Base-by-base conservation (phyloP, 1,139 yeast species). In the Eremothecium sinecaudum region DNA sequence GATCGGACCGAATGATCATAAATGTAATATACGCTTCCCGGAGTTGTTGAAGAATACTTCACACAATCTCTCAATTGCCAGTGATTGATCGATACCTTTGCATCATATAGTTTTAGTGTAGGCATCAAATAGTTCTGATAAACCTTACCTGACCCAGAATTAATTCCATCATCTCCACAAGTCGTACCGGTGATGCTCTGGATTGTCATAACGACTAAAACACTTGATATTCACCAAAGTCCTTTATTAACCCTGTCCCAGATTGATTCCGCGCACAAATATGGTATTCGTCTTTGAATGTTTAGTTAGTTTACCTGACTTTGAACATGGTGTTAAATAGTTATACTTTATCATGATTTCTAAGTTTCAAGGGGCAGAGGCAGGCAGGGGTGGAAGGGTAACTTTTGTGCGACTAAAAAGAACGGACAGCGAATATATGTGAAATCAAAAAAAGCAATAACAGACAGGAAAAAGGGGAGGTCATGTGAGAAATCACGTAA, bases 61-160 rank as follows among this genome's bases (percentile, higher is more conserved):
- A 84, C 63, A 48, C 86, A 66, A 51, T 86, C 93, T 32, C 94
- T 66, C 27, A 86, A 63, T 55, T 86, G 96, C 94, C 95, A 86
- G 62, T 86, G 96, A 42, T 77, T 75, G 28, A 51, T 55, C 4
- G 59, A 48, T 4, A 58, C 53, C 31, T 48, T 48, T 1, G 56
- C 50, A 42, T 53, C 59, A 31, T 45, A 53, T 13, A 56, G 35
- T 36, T 51, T 55, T 33, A 56, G 37, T 11, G 52, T 50, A 2
- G 58, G 56, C 54, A 53, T 48, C 46, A 55, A 38, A 39, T 52
- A 53, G 31, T 52, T 53, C 36, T 55, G 59, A 22, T 45, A 53
- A 5, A 53, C 47, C 30, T 49, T 51, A 28, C 52, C 57, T 5
- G 51, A 42, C n/a, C 55, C 56, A 6, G 55, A 44, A 29, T 41